phyloP scores from a whole-genome alignment of 805 yeast species.

The Cyberlindnera mycetangii region DNA sequence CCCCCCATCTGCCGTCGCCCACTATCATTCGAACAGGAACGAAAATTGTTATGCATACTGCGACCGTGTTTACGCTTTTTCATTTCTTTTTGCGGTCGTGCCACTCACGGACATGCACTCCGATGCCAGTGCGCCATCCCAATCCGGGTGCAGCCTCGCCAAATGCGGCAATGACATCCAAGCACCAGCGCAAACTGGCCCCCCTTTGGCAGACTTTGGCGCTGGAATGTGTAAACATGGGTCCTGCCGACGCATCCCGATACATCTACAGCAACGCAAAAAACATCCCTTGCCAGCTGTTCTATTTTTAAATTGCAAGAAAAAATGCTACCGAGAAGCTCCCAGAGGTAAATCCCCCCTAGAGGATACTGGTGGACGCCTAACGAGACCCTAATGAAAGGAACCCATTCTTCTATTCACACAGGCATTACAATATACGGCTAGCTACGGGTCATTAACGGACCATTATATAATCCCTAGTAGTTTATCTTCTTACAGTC shows the following conservation, averaged over 20 bases:
- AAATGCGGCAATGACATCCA: slow-evolving; percentile 4
- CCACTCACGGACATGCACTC: not conserved
- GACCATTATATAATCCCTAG: no score
- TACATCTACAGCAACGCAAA: not conserved
- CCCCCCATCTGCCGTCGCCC: not conserved
- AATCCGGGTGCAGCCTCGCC: slow-evolving; percentile 6
- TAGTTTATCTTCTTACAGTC: no score
- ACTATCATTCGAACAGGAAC: no score
- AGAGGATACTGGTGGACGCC: no score
- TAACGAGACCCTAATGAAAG: no score
- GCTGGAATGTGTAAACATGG: not conserved
- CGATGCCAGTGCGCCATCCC: not conserved
- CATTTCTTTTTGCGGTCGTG: not conserved
- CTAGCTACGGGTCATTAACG: no score
- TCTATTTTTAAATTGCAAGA: not conserved
- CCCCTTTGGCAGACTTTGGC: not conserved
- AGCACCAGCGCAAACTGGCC: not conserved
- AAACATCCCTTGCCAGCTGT: not conserved
- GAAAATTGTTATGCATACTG: not conserved
- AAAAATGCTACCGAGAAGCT: no score
- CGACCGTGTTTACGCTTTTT: slow-evolving; percentile 9
- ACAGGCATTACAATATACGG: no score
- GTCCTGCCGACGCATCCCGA: not conserved
- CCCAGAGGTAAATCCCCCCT: no score
- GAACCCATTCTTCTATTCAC: no score